These are phyloP conservation scores for Purshia tridentata DNA, from an alignment of 306 rosid species.

Conservation along the genomic window DNA sequence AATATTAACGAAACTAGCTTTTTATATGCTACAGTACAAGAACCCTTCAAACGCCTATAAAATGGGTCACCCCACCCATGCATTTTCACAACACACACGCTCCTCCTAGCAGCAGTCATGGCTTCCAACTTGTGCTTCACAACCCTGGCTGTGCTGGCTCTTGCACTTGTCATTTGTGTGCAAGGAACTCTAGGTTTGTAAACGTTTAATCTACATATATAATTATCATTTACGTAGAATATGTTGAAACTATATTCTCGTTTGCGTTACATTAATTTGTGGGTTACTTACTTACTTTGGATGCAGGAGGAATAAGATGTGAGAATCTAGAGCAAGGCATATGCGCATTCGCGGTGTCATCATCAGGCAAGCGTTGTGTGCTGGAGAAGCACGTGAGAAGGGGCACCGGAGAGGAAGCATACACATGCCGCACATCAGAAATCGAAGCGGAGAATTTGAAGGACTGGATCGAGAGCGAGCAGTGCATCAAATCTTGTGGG, in stretches of 20 bases:
- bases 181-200: constrained; percentile 53
- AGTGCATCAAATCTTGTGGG: constrained; percentile 66
- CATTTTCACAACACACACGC: constrained; percentile 4
- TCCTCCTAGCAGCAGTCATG: constrained; percentile 23
- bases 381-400: constrained; percentile 69
- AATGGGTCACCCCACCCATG: not conserved
- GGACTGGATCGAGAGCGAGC: constrained; percentile 59
- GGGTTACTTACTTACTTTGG: not conserved
- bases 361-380: constrained; percentile 65
- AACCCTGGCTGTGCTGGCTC: constrained; percentile 30
- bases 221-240: too few species aligned
- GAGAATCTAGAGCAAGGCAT: constrained; percentile 51
- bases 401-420: constrained; percentile 55
- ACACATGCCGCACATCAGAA: constrained; percentile 66
- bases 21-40: constrained; percentile 4
- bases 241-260: too few species aligned
- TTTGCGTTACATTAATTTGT: too few species aligned
- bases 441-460: constrained; percentile 66
- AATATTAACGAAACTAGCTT: not conserved
- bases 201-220: not conserved
- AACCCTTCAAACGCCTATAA: not conserved
- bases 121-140: constrained; percentile 43
- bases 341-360: constrained; percentile 77
- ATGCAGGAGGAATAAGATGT: constrained; percentile 51
- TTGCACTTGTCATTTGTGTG: constrained; percentile 38